These are phyloP conservation scores for Aspergillus sp. DNA, from an alignment of 2,329 filamentous ascomycete species.

Conservation along the genomic window DNA sequence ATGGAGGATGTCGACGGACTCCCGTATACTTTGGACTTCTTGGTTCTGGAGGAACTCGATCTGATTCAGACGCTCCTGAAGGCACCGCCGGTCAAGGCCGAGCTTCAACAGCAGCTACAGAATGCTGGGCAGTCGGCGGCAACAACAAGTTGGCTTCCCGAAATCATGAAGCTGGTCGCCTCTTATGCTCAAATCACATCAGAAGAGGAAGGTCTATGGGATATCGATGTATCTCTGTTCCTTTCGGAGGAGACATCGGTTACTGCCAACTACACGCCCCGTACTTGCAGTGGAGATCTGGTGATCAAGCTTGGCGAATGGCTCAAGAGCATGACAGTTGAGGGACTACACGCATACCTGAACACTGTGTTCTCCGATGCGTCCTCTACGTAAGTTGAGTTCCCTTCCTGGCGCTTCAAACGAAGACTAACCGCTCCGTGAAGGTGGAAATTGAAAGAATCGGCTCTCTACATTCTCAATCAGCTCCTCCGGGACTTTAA, in stretches of 20 bases:
- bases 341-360: slow-evolving; percentile 76
- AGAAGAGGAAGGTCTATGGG: slow-evolving; percentile 94
- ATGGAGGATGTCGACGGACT: slow-evolving; percentile 86
- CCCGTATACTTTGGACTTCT: slow-evolving; percentile 92
- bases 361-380: slow-evolving; percentile 67
- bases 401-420: neutral
- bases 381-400: slow-evolving; percentile 36
- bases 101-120: slow-evolving; percentile 78
- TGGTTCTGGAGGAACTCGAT: slow-evolving; percentile 91
- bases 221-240: slow-evolving; percentile 94
- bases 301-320: slow-evolving; percentile 92
- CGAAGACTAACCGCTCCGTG: slow-evolving; percentile 21
- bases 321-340: slow-evolving; percentile 73
- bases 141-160: slow-evolving; percentile 76
- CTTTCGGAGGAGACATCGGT: slow-evolving; percentile 93
- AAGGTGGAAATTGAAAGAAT: slow-evolving; percentile 71
- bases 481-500: slow-evolving; percentile 81
- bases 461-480: slow-evolving; percentile 81
- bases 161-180: slow-evolving; percentile 82
- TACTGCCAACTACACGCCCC: slow-evolving; percentile 92
- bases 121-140: slow-evolving; percentile 60
- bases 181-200: slow-evolving; percentile 86
- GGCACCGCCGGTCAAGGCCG: slow-evolving; percentile 82
- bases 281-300: slow-evolving; percentile 88
- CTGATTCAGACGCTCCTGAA: slow-evolving; percentile 90